Evolutionary conservation across 106 monocot genomes (phyloP).

Genomic region (Chionographis japonica): DNA sequence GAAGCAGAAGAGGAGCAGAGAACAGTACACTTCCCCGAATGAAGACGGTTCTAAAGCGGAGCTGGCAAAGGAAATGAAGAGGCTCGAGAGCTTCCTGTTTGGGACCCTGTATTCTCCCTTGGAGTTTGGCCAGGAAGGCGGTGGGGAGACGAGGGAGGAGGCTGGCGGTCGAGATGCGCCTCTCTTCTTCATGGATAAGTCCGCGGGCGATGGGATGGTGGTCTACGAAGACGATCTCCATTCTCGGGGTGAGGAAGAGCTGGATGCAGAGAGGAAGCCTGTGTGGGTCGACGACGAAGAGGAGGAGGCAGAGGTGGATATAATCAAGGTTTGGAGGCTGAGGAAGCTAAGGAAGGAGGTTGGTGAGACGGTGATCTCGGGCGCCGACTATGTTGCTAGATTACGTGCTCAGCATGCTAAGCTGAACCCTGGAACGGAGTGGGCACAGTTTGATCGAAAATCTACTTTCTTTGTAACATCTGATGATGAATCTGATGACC

Average conservation of each 20-base stretch:
- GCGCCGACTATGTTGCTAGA: conserved; percentile 54
- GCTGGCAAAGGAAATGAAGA: conserved; percentile 56
- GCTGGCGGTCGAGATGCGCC: neutral
- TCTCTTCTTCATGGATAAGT: conserved; percentile 48
- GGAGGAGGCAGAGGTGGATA: conserved; percentile 42
- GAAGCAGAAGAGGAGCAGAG: conserved; percentile 24
- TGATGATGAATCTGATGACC: conserved; percentile 40
- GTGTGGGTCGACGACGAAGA: conserved; percentile 84
- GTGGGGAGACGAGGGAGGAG: neutral
- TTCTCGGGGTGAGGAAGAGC: too few species aligned
- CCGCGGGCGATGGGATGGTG: conserved; percentile 24
- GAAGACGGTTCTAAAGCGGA: conserved; percentile 6
- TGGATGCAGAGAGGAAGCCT: conserved; percentile 51
- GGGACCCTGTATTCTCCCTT: conserved; percentile 40
- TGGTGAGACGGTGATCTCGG: conserved; percentile 50
- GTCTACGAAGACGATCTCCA: too few species aligned
- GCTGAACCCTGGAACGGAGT: conserved; percentile 66
- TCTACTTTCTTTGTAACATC: neutral
- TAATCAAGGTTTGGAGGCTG: conserved; percentile 44
- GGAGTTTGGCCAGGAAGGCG: conserved; percentile 65
- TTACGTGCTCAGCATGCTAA: conserved; percentile 70
- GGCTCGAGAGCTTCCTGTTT: conserved; percentile 57
- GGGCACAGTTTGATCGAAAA: conserved; percentile 41
- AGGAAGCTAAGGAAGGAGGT: conserved; percentile 49
- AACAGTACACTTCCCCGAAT: neutral